Evolutionary conservation across 2,329 filamentous ascomycete species (phyloP).

Genomic region (Falciphora oryzae): DNA sequence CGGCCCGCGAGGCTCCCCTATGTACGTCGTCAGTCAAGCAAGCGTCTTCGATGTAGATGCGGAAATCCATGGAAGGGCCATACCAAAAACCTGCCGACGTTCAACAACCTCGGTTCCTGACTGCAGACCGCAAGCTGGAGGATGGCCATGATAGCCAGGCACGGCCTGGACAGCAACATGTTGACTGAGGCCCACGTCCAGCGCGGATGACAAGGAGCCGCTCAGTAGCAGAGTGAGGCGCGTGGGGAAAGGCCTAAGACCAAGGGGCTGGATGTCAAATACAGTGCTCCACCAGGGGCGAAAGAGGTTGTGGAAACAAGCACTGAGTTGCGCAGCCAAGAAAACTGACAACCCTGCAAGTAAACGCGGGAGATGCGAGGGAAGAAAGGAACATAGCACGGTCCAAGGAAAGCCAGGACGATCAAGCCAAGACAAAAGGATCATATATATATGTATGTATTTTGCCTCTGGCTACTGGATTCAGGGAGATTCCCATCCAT

Average conservation of each 20-base stretch:
- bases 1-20: slow-evolving; percentile 10
- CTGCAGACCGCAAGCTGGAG: background rate
- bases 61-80: background rate
- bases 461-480: background rate
- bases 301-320: background rate
- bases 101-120: background rate
- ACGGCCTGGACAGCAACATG: background rate
- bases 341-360: background rate
- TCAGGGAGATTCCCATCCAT: background rate
- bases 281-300: background rate
- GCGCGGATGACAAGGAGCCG: too few species aligned
- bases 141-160: background rate
- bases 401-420: background rate
- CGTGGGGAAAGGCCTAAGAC: too few species aligned
- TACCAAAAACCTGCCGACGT: background rate
- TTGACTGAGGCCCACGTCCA: background rate
- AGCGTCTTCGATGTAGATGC: background rate
- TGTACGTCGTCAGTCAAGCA: background rate
- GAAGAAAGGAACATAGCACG: background rate
- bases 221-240: background rate
- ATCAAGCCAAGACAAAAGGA: background rate
- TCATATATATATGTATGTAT: background rate
- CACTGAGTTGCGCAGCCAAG: background rate
- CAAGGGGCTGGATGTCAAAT: background rate
- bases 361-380: background rate